Evolutionary conservation across 805 yeast genomes (phyloP).

Genomic region (Clavispora vitiphila): DNA sequence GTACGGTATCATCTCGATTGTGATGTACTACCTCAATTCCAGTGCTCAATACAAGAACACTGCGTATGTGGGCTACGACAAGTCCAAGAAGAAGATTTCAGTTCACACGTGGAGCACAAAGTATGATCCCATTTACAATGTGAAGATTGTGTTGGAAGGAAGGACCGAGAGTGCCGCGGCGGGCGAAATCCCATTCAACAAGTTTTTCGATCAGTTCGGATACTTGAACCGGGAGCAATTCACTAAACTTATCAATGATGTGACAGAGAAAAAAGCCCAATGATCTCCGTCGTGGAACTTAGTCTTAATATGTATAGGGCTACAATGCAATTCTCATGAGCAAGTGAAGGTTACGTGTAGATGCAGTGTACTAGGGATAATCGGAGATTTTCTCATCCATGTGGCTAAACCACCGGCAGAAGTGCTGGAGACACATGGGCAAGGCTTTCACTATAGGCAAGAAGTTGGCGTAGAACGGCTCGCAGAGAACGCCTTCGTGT

Average conservation of each 20-base stretch:
- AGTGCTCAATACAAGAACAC: slow-evolving; percentile 36
- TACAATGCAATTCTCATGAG: background rate
- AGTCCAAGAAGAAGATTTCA: slow-evolving; percentile 28
- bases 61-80: slow-evolving; percentile 41
- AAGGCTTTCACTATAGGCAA: slow-evolving; percentile 38
- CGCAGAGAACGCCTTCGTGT: slow-evolving; percentile 36
- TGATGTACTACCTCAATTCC: slow-evolving; percentile 29
- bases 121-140: slow-evolving; percentile 41
- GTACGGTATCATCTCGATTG: slow-evolving; percentile 34
- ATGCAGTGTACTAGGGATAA: background rate
- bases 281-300: background rate
- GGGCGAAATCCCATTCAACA: slow-evolving; percentile 27
- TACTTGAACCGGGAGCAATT: slow-evolving; percentile 34
- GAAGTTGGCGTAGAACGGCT: slow-evolving; percentile 45
- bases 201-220: slow-evolving; percentile 46
- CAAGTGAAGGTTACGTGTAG: background rate
- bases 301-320: background rate
- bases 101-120: slow-evolving; percentile 40
- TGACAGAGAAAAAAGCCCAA: slow-evolving; percentile 14
- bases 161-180: slow-evolving; percentile 8
- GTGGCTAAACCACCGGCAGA: slow-evolving; percentile 30
- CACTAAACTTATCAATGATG: slow-evolving; percentile 18
- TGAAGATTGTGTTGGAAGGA: slow-evolving; percentile 30
- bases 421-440: slow-evolving; percentile 36
- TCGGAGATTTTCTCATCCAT: slow-evolving; percentile 32